Evolutionary conservation across 1,139 yeast genomes (phyloP).

Genomic region (Diutina sp.): DNA sequence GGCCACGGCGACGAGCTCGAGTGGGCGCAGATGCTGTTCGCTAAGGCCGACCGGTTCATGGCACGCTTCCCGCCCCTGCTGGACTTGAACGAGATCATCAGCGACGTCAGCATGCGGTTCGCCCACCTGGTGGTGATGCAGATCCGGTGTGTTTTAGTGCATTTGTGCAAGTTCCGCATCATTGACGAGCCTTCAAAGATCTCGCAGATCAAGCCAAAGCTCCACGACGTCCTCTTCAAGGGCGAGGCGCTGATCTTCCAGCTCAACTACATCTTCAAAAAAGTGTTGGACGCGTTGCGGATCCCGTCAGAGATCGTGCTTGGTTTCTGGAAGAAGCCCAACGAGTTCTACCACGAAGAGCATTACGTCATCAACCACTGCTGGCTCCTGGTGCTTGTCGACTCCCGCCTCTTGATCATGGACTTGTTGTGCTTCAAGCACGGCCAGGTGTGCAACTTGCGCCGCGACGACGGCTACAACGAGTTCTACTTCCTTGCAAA

Average conservation of each 20-base stretch:
- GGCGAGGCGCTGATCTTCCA: constrained; percentile 54
- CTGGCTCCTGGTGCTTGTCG: constrained; percentile 73
- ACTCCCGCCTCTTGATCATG: constrained; percentile 57
- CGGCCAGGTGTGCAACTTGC: constrained; percentile 24
- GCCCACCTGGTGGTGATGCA: constrained; percentile 21
- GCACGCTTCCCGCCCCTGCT: constrained; percentile 14
- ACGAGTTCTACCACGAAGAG: constrained; percentile 39
- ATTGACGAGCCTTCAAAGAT: constrained; percentile 26
- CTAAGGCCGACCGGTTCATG: constrained; percentile 23
- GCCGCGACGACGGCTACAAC: constrained; percentile 12
- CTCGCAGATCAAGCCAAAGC: constrained; percentile 28
- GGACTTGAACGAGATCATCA: constrained; percentile 31
- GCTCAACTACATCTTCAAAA: constrained; percentile 62
- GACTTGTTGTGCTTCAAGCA: constrained; percentile 36
- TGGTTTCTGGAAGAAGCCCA: constrained; percentile 78
- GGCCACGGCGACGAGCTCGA: constrained; percentile 6
- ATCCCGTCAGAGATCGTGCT: constrained; percentile 65
- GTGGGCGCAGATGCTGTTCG: constrained; percentile 7
- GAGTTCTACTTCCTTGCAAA: constrained; percentile 67
- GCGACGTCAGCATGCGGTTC: constrained; percentile 33
- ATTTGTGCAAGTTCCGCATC: constrained; percentile 25
- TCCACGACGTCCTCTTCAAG: constrained; percentile 21
- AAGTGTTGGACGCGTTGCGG: constrained; percentile 58
- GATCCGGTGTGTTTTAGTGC: constrained; percentile 26
- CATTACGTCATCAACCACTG: constrained; percentile 62